Evolutionary conservation across 345 rosid species (phyloP).

Genomic region (Citrus inodora): DNA sequence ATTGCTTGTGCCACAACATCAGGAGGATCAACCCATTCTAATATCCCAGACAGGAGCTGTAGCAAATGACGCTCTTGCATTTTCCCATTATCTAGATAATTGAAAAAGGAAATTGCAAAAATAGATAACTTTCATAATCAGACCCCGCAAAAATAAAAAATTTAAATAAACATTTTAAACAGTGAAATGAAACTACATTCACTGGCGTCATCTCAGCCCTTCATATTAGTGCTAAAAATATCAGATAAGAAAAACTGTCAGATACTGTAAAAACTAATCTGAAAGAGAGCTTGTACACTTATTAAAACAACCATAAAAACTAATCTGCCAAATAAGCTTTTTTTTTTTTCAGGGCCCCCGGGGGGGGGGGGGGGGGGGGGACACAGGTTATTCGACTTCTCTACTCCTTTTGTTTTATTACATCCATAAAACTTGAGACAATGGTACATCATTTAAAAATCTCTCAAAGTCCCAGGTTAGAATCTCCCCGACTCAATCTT

Average conservation of each 20-base stretch:
- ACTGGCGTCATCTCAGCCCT: neutral
- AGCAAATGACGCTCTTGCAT: conserved; percentile 79
- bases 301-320: neutral
- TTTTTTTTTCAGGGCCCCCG: neutral
- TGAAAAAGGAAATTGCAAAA: conserved; percentile 31
- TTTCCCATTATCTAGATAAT: conserved; percentile 61
- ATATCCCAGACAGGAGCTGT: conserved; percentile 77
- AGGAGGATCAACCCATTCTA: conserved; percentile 92
- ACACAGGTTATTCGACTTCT: neutral
- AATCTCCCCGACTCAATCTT: neutral
- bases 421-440: neutral
- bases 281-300: neutral
- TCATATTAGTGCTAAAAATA: neutral
- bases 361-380: too few species aligned
- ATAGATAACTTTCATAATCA: conserved; percentile 2
- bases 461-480: neutral
- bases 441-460: neutral
- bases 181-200: neutral
- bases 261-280: neutral
- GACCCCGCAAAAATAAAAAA: conserved; percentile 1
- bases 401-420: neutral
- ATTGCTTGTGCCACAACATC: conserved; percentile 70
- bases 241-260: neutral
- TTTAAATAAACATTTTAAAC: neutral
- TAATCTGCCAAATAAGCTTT: neutral